These are phyloP conservation scores for Leccinellum albellum DNA, from an alignment of 768 basidiomycete genomes.

Conservation along the genomic window DNA sequence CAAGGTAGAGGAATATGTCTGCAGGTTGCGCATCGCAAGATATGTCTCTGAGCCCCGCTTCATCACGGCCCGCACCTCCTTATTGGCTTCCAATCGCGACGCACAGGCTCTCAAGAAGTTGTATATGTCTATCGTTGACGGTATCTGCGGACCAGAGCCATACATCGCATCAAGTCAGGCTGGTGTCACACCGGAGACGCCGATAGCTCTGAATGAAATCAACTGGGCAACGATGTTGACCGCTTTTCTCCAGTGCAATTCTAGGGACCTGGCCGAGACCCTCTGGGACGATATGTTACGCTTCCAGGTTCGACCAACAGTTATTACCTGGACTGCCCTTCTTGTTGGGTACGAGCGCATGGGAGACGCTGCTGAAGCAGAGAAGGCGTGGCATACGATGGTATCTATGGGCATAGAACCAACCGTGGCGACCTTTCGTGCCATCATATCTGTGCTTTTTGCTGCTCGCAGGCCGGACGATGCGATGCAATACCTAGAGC, in stretches of 20 bases:
- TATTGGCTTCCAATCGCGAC: slow-evolving; percentile 38
- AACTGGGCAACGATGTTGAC: slow-evolving; percentile 65
- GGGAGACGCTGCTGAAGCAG: slow-evolving; percentile 49
- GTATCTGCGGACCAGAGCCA: slow-evolving; percentile 47
- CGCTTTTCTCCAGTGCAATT: slow-evolving; percentile 55
- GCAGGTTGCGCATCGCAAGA: slow-evolving; percentile 48
- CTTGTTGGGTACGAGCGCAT: slow-evolving; percentile 58
- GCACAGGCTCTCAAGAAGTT: slow-evolving; percentile 38
- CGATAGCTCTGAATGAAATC: slow-evolving; percentile 51
- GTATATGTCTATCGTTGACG: slow-evolving; percentile 50
- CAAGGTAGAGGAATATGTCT: slow-evolving; percentile 44
- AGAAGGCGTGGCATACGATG: slow-evolving; percentile 66
- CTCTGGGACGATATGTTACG: slow-evolving; percentile 67
- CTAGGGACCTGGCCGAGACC: slow-evolving; percentile 53
- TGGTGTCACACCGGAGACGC: slow-evolving; percentile 34
- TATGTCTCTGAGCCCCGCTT: slow-evolving; percentile 47
- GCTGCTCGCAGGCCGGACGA: slow-evolving; percentile 46
- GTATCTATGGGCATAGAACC: slow-evolving; percentile 50
- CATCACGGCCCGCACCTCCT: slow-evolving; percentile 48
- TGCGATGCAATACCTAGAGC: slow-evolving; percentile 48
- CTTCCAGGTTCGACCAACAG: slow-evolving; percentile 47
- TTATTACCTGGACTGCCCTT: slow-evolving; percentile 67
- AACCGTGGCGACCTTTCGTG: slow-evolving; percentile 61
- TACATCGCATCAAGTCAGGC: slow-evolving; percentile 49
- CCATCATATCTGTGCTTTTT: slow-evolving; percentile 63